These are phyloP conservation scores for Microdochium trichocladiopsis DNA, from an alignment of 2,329 filamentous ascomycete genomes.

Conservation along the genomic window DNA sequence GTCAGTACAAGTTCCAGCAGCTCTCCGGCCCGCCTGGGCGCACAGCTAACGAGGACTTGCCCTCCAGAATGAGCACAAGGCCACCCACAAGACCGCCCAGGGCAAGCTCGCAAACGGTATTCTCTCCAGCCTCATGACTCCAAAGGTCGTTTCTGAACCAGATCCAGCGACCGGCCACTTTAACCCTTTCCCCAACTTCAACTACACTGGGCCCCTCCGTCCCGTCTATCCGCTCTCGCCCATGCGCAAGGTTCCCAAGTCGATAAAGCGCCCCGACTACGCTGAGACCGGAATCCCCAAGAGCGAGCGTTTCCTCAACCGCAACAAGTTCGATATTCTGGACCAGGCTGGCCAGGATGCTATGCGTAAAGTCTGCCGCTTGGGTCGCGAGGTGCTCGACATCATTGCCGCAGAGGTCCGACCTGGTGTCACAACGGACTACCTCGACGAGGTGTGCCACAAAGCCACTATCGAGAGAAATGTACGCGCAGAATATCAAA, in stretches of 20 bases:
- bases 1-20: slow-evolving; percentile 46
- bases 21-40: not conserved
- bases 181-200: slow-evolving; percentile 88
- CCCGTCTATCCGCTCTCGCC: slow-evolving; percentile 82
- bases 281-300: slow-evolving; percentile 72
- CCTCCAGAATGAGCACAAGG: slow-evolving; percentile 71
- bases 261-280: slow-evolving; percentile 82
- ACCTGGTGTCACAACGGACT: slow-evolving; percentile 93
- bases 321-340: slow-evolving; percentile 78
- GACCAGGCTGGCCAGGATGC: slow-evolving; percentile 74
- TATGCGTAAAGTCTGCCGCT: slow-evolving; percentile 86
- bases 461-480: slow-evolving; percentile 90
- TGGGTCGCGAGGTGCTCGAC: slow-evolving; percentile 88
- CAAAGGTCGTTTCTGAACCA: slow-evolving; percentile 83
- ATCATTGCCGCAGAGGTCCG: slow-evolving; percentile 76
- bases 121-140: slow-evolving; percentile 67
- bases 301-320: slow-evolving; percentile 52
- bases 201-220: slow-evolving; percentile 73
- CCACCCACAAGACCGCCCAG: slow-evolving; percentile 64
- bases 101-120: slow-evolving; percentile 49
- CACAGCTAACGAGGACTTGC: slow-evolving; percentile 4
- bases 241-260: slow-evolving; percentile 65
- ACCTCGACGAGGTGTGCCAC: slow-evolving; percentile 92
- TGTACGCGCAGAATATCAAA: slow-evolving; percentile 42
- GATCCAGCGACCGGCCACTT: slow-evolving; percentile 82